phyloP scores from a whole-genome alignment of 306 rosid species.

The Dalbergia oliveri region DNA sequence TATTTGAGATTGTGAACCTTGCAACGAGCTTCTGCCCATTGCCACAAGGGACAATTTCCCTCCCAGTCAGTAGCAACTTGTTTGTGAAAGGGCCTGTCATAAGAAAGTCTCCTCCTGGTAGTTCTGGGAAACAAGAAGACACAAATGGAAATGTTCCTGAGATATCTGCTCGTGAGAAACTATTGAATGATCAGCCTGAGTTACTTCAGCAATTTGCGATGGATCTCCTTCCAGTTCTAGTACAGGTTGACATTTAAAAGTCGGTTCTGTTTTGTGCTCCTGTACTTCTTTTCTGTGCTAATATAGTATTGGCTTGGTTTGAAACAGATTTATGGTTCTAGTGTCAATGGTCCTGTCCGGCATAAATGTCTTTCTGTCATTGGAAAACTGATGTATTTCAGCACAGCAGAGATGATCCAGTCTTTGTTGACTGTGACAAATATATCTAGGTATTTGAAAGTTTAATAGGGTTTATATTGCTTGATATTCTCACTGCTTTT shows the following conservation, averaged over 20 bases:
- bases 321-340: slow-evolving; percentile 91
- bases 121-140: slow-evolving; percentile 86
- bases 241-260: slow-evolving; percentile 65
- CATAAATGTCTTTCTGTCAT: slow-evolving; percentile 93
- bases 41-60: slow-evolving; percentile 92
- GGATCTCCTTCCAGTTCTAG: slow-evolving; percentile 94
- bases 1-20: slow-evolving; percentile 95
- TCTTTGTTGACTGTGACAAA: slow-evolving; percentile 82
- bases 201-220: slow-evolving; percentile 91
- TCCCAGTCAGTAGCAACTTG: slow-evolving; percentile 71
- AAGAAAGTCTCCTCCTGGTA: slow-evolving; percentile 72
- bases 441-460: slow-evolving; percentile 78
- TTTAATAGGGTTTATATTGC: slow-evolving; percentile 32
- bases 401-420: slow-evolving; percentile 95
- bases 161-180: slow-evolving; percentile 89
- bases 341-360: slow-evolving; percentile 96
- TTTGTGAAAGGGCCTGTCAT: slow-evolving; percentile 80
- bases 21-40: slow-evolving; percentile 97
- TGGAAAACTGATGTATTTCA: slow-evolving; percentile 95
- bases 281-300: slow-evolving; percentile 27
- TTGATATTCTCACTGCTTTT: slow-evolving; percentile 25
- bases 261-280: slow-evolving; percentile 26
- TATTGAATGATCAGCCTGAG: slow-evolving; percentile 90
- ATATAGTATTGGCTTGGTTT: slow-evolving; percentile 28
- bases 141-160: slow-evolving; percentile 68